Base-by-base conservation (phyloP, 345 rosid species). In the Sisymbrium altissimum region DNA sequence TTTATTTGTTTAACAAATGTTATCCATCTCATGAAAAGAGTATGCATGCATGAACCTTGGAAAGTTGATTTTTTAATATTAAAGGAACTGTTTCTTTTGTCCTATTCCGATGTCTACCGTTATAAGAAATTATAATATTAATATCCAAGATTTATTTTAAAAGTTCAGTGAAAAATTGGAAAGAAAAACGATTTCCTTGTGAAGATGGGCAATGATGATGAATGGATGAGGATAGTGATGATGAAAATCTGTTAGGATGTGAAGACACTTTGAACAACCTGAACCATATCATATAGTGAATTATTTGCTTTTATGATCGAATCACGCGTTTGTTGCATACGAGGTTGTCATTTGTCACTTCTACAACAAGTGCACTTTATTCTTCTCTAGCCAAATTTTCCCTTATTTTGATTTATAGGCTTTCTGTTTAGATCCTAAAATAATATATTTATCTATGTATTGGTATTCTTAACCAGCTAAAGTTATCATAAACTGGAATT, bases 31-130 rank as follows among this genome's bases (percentile, higher is more conserved):
- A 57, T 68, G 79, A 61, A 68, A 68, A 49, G 36, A 15, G 40
- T 59, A 50, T 52, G 74, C 74, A 75, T 75, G 79, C 79, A 68
- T 75, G 79, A 75, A 75, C 74, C 79, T 75, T 41, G 48, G 39
- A 75, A 75, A 68, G 43, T 52, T 29, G 36, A 27, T 53, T 39
- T 58, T 54, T 41, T 62, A 8, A 12, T 48, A 21, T 4, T 68
- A 61, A 68, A 68, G 64, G 57, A 60, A 68, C 49, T 40, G 57
- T 23, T 75, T 49, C 7, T 33, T 68, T 75, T 32, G 69, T 75
- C 74, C 5, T 53, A 38, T 68, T 60, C 36, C 57, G 53, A 2
- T 75, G 49, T 62, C 63, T 32, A 60, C 73, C 69, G 74, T 75
- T 75, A 75, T 61, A 61, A 52, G 40, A 68, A 61, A 41, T 14